phyloP scores from a whole-genome alignment of 495 filamentous ascomycete genomes.

The Lophium mytilinum region DNA sequence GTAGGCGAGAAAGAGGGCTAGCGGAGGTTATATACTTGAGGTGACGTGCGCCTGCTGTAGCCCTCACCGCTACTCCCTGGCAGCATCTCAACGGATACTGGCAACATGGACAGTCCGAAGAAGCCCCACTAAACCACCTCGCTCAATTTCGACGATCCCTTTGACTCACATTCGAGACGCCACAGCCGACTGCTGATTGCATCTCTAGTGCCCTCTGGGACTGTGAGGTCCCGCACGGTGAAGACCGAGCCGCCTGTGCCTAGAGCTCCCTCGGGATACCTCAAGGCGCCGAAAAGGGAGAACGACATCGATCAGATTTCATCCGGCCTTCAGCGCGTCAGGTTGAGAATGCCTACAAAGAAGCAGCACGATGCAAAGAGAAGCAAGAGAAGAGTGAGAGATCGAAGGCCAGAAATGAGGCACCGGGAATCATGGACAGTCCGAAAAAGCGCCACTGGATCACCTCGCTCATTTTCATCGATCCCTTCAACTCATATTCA shows the following conservation, averaged over 20 bases:
- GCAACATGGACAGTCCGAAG: slow-evolving; percentile 11
- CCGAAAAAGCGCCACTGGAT: too few relatives aligned
- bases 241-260: slow-evolving; percentile 43
- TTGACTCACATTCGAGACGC: slow-evolving; percentile 75
- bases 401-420: too few relatives aligned
- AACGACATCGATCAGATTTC: slow-evolving; percentile 56
- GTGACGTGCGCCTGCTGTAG: too few relatives aligned
- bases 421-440: too few relatives aligned
- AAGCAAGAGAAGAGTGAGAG: too few relatives aligned
- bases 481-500: too few relatives aligned
- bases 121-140: slow-evolving; percentile 88
- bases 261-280: slow-evolving; percentile 34
- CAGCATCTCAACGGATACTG: background rate
- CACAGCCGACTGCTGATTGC: too few relatives aligned
- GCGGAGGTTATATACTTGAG: too few relatives aligned
- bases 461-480: too few relatives aligned
- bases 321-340: slow-evolving; percentile 61
- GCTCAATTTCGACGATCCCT: slow-evolving; percentile 64
- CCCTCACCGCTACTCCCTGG: too few relatives aligned
- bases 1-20: too few relatives aligned
- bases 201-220: slow-evolving; percentile 35
- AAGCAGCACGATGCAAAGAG: slow-evolving; percentile 60
- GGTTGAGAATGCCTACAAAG: slow-evolving; percentile 61
- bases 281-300: slow-evolving; percentile 14
- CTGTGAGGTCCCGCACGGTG: slow-evolving; percentile 38